A percentile compares a stretch with the other conserved stretches of the same genome.
Conservation (phyloP, 352 stramenopile genomes). For the Globisporangium mamillatum region DNA sequence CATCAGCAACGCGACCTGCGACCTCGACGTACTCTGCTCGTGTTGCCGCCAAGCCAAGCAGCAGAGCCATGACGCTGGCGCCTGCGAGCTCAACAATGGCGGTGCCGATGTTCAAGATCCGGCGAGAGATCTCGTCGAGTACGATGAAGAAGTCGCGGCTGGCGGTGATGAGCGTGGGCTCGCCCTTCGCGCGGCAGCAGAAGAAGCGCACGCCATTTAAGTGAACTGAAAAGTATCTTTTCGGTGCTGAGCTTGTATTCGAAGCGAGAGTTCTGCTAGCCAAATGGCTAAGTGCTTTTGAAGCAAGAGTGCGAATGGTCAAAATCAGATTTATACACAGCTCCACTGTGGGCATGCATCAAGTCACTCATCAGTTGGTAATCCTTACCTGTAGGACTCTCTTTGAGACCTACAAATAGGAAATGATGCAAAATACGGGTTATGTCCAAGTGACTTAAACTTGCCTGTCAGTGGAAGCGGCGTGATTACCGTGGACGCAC, state of each 20-base stretch:
- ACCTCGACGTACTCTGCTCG: constrained; percentile 10
- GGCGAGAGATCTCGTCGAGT: constrained; percentile 52
- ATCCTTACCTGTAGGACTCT: constrained; percentile 78
- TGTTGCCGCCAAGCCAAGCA: constrained; percentile 18
- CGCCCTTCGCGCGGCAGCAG: constrained; percentile 20
- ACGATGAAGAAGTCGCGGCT: constrained; percentile 47
- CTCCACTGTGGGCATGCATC: no score
- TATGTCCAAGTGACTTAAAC: constrained; percentile 82
- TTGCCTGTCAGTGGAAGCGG: constrained; percentile 69
- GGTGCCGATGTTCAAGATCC: constrained; percentile 36
- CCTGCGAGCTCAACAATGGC: background rate
- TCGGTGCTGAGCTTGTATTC: background rate
- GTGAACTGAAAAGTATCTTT: constrained; percentile 1
- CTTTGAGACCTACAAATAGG: constrained; percentile 72
- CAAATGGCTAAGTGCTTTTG: no score
- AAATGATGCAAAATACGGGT: constrained; percentile 80
- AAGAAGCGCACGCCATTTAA: constrained; percentile 34
- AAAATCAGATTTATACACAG: no score
- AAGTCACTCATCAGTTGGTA: constrained; percentile 22
- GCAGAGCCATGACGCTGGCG: constrained; percentile 14
- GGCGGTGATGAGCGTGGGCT: constrained; percentile 1
- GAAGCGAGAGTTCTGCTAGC: no score
- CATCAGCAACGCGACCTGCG: no score
- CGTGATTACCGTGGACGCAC: constrained; percentile 52
- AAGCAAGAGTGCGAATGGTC: no score